phyloP scores from a whole-genome alignment of 1,284 basidiomycete genomes.

The Schizophyllum amplum region DNA sequence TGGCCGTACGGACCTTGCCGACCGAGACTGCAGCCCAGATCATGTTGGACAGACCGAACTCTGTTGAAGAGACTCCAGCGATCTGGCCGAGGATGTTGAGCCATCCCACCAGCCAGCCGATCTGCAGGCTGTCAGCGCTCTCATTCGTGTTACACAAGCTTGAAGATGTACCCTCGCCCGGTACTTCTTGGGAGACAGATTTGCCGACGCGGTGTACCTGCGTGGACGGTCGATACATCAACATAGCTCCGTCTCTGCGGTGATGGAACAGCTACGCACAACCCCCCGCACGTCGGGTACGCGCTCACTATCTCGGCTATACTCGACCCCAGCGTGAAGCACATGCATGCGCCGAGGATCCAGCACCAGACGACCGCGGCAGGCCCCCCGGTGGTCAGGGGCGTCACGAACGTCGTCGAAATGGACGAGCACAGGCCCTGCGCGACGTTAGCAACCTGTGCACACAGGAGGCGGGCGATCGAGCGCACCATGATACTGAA shows the following conservation, averaged over 20 bases:
- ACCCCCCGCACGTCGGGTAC: constrained; percentile 77
- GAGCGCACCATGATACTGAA: constrained; percentile 63
- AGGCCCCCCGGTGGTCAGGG: constrained; percentile 68
- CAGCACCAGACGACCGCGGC: constrained; percentile 64
- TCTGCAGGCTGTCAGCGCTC: constrained; percentile 22
- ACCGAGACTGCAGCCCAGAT: constrained; percentile 73
- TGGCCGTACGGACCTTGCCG: constrained; percentile 31
- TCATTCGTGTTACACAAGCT: constrained; percentile 5
- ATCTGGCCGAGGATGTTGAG: constrained; percentile 82
- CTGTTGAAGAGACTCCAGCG: constrained; percentile 79
- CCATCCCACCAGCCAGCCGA: constrained; percentile 79
- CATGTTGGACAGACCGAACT: constrained; percentile 86
- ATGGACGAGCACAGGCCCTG: constrained; percentile 74
- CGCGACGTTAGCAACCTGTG: not conserved
- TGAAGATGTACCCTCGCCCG: constrained; percentile 45
- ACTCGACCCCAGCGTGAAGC: constrained; percentile 68
- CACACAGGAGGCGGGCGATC: not conserved
- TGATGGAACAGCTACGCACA: constrained; percentile 35
- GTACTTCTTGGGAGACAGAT: constrained; percentile 59
- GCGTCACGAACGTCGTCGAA: constrained; percentile 77
- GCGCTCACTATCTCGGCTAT: constrained; percentile 77
- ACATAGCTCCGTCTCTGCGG: constrained; percentile 3
- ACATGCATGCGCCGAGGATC: constrained; percentile 71
- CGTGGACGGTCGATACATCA: constrained; percentile 4
- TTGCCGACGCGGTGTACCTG: constrained; percentile 71